Conservation (phyloP, 345 rosid genomes). For the Pseudoturritis turrita region DNA sequence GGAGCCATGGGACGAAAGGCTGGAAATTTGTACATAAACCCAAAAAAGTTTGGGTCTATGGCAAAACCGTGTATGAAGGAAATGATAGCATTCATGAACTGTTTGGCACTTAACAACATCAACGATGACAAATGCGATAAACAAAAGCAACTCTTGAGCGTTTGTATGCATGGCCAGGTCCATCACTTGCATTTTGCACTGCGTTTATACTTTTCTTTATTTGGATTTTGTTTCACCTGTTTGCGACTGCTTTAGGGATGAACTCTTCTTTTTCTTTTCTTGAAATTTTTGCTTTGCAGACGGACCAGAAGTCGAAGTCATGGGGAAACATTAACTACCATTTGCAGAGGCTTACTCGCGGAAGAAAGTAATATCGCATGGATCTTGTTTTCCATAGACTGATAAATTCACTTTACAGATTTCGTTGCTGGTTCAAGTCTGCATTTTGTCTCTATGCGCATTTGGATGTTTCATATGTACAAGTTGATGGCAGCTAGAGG, state of each 20-base stretch:
- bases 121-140: constrained; percentile 55
- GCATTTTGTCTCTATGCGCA: background rate
- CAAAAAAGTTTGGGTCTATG: constrained; percentile 58
- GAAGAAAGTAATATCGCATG: constrained; percentile 47
- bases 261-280: background rate
- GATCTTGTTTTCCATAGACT: background rate
- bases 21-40: constrained; percentile 57
- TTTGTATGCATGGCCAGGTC: constrained; percentile 77
- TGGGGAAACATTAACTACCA: constrained; percentile 87
- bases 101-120: constrained; percentile 53
- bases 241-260: background rate
- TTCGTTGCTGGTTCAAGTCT: background rate
- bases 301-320: constrained; percentile 47
- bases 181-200: background rate
- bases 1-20: constrained; percentile 65
- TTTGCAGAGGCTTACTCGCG: constrained; percentile 77
- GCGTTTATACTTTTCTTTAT: background rate
- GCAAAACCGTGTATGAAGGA: constrained; percentile 85
- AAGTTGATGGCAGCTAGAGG: constrained; percentile 11
- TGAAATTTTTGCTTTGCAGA: constrained; percentile 35
- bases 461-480: background rate
- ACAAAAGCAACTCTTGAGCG: constrained; percentile 52
- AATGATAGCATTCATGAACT: constrained; percentile 71
- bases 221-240: too few relatives aligned
- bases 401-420: background rate